Conservation (phyloP, 495 filamentous ascomycete genomes). For the Cercophora samala region DNA sequence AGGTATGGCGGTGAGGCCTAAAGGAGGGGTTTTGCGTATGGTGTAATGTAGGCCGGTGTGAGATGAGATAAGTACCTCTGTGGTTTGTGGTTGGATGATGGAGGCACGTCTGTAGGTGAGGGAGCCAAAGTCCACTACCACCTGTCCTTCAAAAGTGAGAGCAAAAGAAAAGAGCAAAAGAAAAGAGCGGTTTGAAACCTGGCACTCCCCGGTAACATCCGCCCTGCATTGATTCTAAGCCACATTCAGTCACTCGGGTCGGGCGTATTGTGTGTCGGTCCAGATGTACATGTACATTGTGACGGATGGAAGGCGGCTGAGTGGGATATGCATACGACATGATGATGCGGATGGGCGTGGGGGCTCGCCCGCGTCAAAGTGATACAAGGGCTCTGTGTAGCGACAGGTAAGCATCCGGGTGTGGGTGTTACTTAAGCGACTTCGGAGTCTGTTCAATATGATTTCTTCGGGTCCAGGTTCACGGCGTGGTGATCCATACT, state of each 20-base stretch:
- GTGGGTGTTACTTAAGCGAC: background rate
- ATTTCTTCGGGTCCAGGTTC: too few species aligned
- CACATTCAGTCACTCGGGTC: background rate
- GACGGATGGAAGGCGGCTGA: background rate
- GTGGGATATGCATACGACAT: background rate
- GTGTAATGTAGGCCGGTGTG: too few species aligned
- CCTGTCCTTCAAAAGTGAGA: too few species aligned
- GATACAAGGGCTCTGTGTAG: background rate
- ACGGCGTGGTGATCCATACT: too few species aligned
- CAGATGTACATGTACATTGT: background rate
- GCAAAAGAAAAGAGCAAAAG: background rate
- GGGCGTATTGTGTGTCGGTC: background rate
- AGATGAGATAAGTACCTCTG: too few species aligned
- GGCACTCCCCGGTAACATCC: background rate
- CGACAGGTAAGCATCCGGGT: background rate
- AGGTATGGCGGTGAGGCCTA: too few species aligned
- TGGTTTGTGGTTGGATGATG: too few species aligned
- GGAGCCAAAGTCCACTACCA: too few species aligned
- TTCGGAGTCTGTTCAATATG: background rate
- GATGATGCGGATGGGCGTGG: background rate
- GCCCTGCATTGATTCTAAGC: background rate
- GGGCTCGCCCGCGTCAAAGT: background rate
- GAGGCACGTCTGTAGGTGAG: background rate
- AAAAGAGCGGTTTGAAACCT: background rate
- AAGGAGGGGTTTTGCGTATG: too few species aligned